Evolutionary conservation across 148 eudicot species (phyloP).

Genomic region (Cornus suecica): DNA sequence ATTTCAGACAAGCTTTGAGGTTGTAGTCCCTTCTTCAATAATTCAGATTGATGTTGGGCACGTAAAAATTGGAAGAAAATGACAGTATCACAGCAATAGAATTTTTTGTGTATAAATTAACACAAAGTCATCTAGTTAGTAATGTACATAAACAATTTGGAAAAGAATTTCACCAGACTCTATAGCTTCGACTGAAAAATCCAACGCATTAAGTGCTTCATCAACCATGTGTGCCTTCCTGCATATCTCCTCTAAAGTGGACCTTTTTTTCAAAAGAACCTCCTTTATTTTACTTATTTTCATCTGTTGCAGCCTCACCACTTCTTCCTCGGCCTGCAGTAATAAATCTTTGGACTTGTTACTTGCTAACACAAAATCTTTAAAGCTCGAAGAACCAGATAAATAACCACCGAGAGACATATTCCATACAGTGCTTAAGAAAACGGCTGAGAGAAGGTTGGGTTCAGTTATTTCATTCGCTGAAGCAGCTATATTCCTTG

Average conservation of each 20-base stretch:
- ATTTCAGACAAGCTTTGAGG: neutral
- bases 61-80: neutral
- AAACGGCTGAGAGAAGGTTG: constrained; percentile 41
- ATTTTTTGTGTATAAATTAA: neutral
- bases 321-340: constrained; percentile 75
- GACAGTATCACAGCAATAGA: neutral
- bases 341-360: neutral
- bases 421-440: constrained; percentile 46
- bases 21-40: neutral
- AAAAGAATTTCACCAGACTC: constrained; percentile 51
- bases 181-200: constrained; percentile 58
- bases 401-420: neutral
- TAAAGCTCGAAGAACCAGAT: neutral
- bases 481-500: constrained; percentile 61
- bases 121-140: neutral
- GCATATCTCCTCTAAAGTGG: constrained; percentile 66
- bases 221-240: constrained; percentile 59
- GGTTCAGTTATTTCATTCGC: constrained; percentile 65
- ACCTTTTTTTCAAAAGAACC: constrained; percentile 62
- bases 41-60: neutral
- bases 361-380: neutral
- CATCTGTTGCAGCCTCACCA: constrained; percentile 55
- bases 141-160: neutral
- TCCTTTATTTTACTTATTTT: constrained; percentile 82
- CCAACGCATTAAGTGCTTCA: constrained; percentile 34